Evolutionary conservation across 441 rosid species (phyloP), one percentile per base, ranked within the genome.

Genomic region (Populus trichocarpa): DNA sequence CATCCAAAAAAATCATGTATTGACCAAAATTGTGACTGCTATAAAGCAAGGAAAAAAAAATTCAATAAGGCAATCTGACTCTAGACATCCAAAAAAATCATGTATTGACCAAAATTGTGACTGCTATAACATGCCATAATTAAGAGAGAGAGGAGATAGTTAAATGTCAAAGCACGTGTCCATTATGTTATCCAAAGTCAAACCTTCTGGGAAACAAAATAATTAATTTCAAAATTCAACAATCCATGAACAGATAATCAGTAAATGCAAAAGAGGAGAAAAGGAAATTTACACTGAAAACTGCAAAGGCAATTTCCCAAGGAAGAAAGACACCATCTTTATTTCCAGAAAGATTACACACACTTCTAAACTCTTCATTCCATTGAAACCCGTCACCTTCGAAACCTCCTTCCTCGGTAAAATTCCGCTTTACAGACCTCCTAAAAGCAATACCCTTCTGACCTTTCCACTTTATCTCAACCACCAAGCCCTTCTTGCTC

Each of bases 391-490:
- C 92, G 53, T 85, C 88, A 2, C 86, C 86, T 25, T 81, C 80
- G 36, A 73, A 64, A 14, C 82, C 85, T 2, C 89, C 91, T 85
- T 89, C 89, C 76, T 85, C 85, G 0, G 92, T 90, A 20, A 81
- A 77, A 83, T 83, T 88, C 80, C 87, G 79, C 64, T 65, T 79
- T 32, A 76, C 81, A 36, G 82, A 76, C 67, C 81, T 57, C 67
- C 81, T 38, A 18, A 86, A 76, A 66, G 79, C 80, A 30, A 81
- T 80, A 20, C 78, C 79, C 76, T 83, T 87, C 26, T 80, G 86
- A 50, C 92, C 91, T 77, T 80, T 90, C 94, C 91, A 91, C 22
- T 84, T 87, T 16, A 91, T 77, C 86, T 89, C 92, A 50, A 90
- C 91, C 78, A 86, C 89, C 42, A 88, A 75, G 70, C 81, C 77